phyloP scores from a whole-genome alignment of 257 asterid genomes.

The Solanum infundibuliforme region DNA sequence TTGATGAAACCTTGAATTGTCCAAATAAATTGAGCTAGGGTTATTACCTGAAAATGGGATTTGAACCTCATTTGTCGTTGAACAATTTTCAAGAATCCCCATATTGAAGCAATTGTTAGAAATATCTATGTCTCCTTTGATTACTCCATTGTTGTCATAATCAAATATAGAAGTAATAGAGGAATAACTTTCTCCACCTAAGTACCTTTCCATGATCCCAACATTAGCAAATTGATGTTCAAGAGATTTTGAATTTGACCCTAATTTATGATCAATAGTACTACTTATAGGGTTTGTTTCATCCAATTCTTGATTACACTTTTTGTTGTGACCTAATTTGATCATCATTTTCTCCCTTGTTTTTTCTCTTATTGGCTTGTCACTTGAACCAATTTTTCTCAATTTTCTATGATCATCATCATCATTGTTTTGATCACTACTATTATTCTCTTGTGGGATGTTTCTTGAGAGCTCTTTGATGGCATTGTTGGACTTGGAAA shows the following conservation, averaged over 20 bases:
- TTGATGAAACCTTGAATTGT: conserved; percentile 11
- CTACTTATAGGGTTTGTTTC: conserved; percentile 13
- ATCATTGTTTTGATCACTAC: neutral
- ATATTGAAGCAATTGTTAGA: conserved; percentile 12
- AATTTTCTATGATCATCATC: neutral
- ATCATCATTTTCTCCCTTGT: conserved; percentile 36
- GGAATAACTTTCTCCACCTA: conserved; percentile 15
- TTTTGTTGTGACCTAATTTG: conserved; percentile 26
- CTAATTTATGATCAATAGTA: conserved; percentile 1
- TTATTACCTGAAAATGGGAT: conserved; percentile 26
- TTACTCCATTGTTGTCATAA: neutral
- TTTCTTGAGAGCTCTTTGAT: conserved; percentile 36
- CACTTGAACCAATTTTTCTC: conserved; percentile 29
- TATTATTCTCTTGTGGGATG: conserved; percentile 4
- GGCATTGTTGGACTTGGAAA: conserved; percentile 44
- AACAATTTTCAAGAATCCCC: conserved; percentile 29
- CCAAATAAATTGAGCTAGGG: conserved; percentile 23
- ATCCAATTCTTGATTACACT: neutral
- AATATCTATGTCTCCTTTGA: conserved; percentile 10
- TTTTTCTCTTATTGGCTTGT: conserved; percentile 40
- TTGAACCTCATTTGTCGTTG: conserved; percentile 6
- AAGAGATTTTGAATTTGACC: neutral
- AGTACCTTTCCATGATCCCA: conserved; percentile 32
- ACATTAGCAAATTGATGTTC: conserved; percentile 24
- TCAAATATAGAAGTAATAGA: conserved; percentile 13